Percentiles rank a stretch among this genome's conserved stretches.
These are phyloP conservation scores for Fagus sylvatica DNA, from an alignment of 306 rosid genomes.

Conservation along the genomic window DNA sequence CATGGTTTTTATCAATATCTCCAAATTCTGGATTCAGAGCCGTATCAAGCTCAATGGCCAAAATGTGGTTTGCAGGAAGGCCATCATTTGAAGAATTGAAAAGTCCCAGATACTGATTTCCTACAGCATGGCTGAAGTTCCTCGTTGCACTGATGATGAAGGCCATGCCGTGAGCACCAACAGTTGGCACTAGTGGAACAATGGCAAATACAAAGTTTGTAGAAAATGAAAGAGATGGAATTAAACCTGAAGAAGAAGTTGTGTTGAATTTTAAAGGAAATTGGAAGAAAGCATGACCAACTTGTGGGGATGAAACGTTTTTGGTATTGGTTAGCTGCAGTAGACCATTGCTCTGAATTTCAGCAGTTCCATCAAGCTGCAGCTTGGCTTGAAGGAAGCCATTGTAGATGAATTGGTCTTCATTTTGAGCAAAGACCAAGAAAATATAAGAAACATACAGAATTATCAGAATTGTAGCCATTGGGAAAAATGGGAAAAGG, in stretches of 20 bases:
- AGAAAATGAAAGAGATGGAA: not conserved
- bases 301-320: not conserved
- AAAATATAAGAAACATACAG: too few relatives aligned
- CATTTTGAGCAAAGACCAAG: too few relatives aligned
- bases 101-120: conserved; percentile 27
- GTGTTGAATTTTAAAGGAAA: not conserved
- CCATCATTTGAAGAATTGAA: conserved; percentile 17
- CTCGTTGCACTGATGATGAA: conserved; percentile 27
- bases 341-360: too few relatives aligned
- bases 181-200: not conserved
- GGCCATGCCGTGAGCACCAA: conserved; percentile 23
- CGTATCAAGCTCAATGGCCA: conserved; percentile 39
- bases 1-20: conserved; percentile 28
- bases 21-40: not conserved
- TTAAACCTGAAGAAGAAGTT: not conserved
- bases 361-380: too few relatives aligned
- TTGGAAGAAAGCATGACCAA: not conserved
- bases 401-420: too few relatives aligned
- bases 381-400: too few relatives aligned
- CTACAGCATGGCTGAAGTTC: not conserved
- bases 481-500: too few relatives aligned
- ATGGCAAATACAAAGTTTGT: not conserved
- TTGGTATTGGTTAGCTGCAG: not conserved
- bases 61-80: conserved; percentile 18
- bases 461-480: too few relatives aligned